phyloP scores from a whole-genome alignment of 2,329 filamentous ascomycete genomes.

The Triangularia setosa region DNA sequence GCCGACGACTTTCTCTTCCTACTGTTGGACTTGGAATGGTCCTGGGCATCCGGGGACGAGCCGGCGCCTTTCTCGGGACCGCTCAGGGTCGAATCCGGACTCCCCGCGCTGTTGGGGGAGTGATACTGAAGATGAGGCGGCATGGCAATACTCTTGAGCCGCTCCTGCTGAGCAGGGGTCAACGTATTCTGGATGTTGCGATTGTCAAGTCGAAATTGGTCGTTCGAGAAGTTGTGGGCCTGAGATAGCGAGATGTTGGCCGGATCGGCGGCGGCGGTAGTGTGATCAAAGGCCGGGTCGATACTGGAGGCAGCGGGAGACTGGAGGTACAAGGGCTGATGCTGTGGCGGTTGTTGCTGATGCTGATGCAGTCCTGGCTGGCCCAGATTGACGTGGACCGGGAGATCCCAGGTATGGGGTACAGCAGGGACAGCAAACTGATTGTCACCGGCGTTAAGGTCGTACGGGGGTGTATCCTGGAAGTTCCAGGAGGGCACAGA shows the following conservation, averaged over 20 bases:
- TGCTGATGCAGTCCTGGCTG: conserved; percentile 32
- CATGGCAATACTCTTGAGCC: conserved; percentile 61
- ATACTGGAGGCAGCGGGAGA: conserved; percentile 31
- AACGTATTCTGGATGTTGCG: conserved; percentile 40
- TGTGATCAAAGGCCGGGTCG: conserved; percentile 30
- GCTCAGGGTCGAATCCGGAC: conserved; percentile 52
- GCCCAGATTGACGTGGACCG: conserved; percentile 31
- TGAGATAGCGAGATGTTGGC: conserved; percentile 16
- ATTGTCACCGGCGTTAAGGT: conserved; percentile 37
- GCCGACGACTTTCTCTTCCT: conserved; percentile 69
- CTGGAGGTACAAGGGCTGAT: conserved; percentile 24
- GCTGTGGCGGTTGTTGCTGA: conserved; percentile 31
- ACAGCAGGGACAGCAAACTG: conserved; percentile 30
- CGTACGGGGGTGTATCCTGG: conserved; percentile 45
- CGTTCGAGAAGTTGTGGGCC: conserved; percentile 25
- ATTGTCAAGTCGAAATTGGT: conserved; percentile 26
- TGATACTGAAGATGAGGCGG: conserved; percentile 58
- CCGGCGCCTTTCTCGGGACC: conserved; percentile 39
- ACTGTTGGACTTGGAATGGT: conserved; percentile 42
- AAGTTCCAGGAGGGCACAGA: conserved; percentile 45
- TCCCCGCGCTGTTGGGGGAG: conserved; percentile 55
- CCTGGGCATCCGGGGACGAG: conserved; percentile 57
- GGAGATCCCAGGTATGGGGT: conserved; percentile 32
- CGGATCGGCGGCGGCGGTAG: conserved; percentile 22
- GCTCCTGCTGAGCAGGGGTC: conserved; percentile 57